Evolutionary conservation across 1,284 basidiomycete species (phyloP), one percentile per base, ranked within the genome.

Genomic region (Spongispora temasekensis): DNA sequence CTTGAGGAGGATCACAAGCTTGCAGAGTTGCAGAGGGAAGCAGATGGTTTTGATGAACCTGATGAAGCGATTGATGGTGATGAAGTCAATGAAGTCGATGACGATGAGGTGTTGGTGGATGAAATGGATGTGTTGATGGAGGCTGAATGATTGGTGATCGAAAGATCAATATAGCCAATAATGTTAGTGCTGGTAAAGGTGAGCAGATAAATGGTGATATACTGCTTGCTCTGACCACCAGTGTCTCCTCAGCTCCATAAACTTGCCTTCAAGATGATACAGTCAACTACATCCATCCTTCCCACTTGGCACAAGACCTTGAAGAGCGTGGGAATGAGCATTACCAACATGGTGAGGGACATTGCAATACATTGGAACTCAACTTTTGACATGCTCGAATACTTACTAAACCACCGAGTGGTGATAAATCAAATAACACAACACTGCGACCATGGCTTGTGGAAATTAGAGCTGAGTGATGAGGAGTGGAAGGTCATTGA

Each of bases 351-450:
- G 32, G 32, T 34, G 3, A 34, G 37, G 19, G 19, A 17, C 15
- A 13, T n/a, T 40, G 37, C 30, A 10, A 61, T 32, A 10, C 1
- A 8, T 7, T 61, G 60, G 53, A 57, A 60, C 52, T 60, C 44
- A 8, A 60, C 27, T 1, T 60, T 60, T 3, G 12, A 60, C 19
- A 57, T 61, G 53, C 19, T 56, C 12, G 48, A 17, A 15, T 55
- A 40, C 15, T 13, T 9, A 17, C 35, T 52, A n/a, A 17, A 9
- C 7, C 21, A 52, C 30, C 23, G 6, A 15, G 15, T 25, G 2
- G 28, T n/a, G 4, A 37, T 46, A 4, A 13, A 42, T 13, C 19
- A 4, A 3, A 32, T 25, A 12, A 57, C n/a, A 2, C 30, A 55
- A n/a, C 21, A 27, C 5, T 4, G 1, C 5, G 12, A 46, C 13